Conservation (phyloP, 1,139 yeast species). For the Saccharomyces hybrid region DNA sequence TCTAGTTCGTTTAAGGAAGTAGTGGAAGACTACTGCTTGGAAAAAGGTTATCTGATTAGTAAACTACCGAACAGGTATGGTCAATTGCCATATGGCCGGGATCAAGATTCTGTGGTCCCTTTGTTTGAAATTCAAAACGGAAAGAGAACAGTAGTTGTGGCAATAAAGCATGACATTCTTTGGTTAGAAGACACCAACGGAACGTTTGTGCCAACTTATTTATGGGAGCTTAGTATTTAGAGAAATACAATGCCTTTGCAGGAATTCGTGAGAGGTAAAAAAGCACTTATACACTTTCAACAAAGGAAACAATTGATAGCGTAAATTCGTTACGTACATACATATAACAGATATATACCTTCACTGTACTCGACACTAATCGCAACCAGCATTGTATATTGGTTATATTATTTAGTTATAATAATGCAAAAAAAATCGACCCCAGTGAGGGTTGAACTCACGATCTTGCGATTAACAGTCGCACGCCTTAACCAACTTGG, state of each 20-base stretch:
- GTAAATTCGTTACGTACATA: background rate
- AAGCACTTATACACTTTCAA: background rate
- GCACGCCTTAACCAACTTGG: conserved; percentile 36
- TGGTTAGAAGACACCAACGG: conserved; percentile 32
- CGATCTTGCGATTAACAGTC: conserved; percentile 35
- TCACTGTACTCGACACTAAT: background rate
- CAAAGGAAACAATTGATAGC: background rate
- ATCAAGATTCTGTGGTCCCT: conserved; percentile 19
- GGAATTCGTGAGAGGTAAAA: background rate
- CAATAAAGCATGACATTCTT: conserved; percentile 41
- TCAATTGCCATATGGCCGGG: conserved; percentile 15
- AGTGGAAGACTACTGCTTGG: conserved; percentile 38
- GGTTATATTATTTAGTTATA: background rate
- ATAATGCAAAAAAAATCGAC: conserved; percentile 22
- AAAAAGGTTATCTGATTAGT: conserved; percentile 26
- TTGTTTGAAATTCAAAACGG: conserved; percentile 17
- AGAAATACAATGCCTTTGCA: too few relatives aligned
- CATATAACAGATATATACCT: background rate
- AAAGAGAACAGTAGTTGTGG: conserved; percentile 10
- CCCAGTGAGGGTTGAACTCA: conserved; percentile 34
- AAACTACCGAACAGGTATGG: conserved; percentile 15
- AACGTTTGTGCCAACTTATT: conserved; percentile 32
- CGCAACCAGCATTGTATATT: background rate
- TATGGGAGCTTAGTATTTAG: conserved; percentile 16
- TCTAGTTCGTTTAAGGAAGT: conserved; percentile 41